Percentiles rank a stretch among this genome's conserved stretches.
These are phyloP conservation scores for Aphanomyces astaci DNA, from an alignment of 352 stramenopile species.

Conservation along the genomic window DNA sequence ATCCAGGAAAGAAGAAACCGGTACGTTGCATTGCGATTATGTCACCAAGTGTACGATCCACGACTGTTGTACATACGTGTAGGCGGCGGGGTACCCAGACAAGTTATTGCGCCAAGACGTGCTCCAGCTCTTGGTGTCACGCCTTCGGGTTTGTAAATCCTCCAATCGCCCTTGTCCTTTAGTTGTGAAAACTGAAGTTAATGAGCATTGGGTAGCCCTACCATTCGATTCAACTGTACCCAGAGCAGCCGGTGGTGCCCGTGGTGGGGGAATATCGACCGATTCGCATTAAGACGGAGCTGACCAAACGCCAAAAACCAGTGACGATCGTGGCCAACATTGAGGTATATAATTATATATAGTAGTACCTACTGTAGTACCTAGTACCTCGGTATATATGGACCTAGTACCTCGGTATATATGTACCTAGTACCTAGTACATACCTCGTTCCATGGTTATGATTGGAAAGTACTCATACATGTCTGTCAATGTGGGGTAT, in stretches of 20 bases:
- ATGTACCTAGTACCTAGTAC: too few relatives aligned
- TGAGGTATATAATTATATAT: constrained; percentile 3
- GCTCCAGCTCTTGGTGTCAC: neutral
- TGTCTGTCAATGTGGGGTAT: neutral
- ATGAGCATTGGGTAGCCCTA: constrained; percentile 29
- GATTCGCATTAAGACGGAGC: constrained; percentile 57
- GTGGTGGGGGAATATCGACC: constrained; percentile 45
- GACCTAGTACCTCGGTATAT: too few relatives aligned
- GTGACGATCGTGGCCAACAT: constrained; percentile 66
- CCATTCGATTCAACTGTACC: constrained; percentile 61
- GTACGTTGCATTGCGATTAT: neutral
- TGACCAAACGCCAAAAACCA: constrained; percentile 61
- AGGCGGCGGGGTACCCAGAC: constrained; percentile 11
- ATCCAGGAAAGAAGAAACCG: constrained; percentile 44
- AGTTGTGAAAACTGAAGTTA: too few relatives aligned
- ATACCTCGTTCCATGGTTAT: too few relatives aligned
- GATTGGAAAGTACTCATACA: neutral
- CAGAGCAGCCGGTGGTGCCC: constrained; percentile 56
- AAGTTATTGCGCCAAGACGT: constrained; percentile 10
- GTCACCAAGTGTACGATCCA: too few relatives aligned
- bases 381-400: too few relatives aligned
- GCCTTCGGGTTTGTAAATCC: constrained; percentile 6
- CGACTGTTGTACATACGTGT: neutral
- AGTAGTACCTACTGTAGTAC: too few relatives aligned
- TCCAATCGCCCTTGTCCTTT: too few relatives aligned